Evolutionary conservation across 192 early-diverging fungal species (phyloP).

Genomic region (Nowakowskiella sp.): DNA sequence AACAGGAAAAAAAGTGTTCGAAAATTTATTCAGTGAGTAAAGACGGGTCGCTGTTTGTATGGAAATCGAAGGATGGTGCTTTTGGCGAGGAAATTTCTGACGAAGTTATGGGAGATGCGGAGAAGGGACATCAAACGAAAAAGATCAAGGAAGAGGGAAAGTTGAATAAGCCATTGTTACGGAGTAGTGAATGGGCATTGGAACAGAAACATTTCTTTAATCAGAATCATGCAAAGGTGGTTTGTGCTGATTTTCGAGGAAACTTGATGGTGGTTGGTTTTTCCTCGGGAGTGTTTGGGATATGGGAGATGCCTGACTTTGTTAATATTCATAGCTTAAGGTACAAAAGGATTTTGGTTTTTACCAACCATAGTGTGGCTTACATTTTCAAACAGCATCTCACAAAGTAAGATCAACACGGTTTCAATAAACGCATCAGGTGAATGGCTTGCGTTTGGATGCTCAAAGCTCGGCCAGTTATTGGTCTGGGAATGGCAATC

Average conservation of each 20-base stretch:
- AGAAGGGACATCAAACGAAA: constrained; percentile 14
- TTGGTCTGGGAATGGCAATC: constrained; percentile 99
- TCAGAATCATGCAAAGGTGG: constrained; percentile 69
- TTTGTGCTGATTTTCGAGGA: constrained; percentile 69
- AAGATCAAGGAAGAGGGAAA: constrained; percentile 14
- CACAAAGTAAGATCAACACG: constrained; percentile 85
- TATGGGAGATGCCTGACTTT: constrained; percentile 96
- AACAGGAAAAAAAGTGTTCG: constrained; percentile 47
- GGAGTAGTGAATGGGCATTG: constrained; percentile 7
- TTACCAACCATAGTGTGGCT: neutral
- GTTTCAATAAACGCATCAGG: constrained; percentile 82
- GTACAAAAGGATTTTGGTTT: constrained; percentile 27
- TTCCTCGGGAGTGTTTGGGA: constrained; percentile 88
- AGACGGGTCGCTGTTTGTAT: constrained; percentile 84
- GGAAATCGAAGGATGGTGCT: constrained; percentile 33
- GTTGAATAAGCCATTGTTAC: constrained; percentile 7
- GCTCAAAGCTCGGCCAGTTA: constrained; percentile 83
- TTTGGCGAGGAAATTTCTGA: constrained; percentile 5
- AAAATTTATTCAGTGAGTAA: constrained; percentile 77
- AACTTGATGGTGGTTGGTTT: constrained; percentile 85
- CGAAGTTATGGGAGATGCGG: constrained; percentile 13
- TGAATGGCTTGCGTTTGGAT: constrained; percentile 98
- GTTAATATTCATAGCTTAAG: constrained; percentile 89
- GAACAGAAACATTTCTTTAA: constrained; percentile 62
- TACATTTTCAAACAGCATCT: constrained; percentile 54